Percentiles rank a stretch among this genome's conserved stretches.
Conservation (phyloP, 495 filamentous ascomycete genomes). For the Lophiotrema nucula region DNA sequence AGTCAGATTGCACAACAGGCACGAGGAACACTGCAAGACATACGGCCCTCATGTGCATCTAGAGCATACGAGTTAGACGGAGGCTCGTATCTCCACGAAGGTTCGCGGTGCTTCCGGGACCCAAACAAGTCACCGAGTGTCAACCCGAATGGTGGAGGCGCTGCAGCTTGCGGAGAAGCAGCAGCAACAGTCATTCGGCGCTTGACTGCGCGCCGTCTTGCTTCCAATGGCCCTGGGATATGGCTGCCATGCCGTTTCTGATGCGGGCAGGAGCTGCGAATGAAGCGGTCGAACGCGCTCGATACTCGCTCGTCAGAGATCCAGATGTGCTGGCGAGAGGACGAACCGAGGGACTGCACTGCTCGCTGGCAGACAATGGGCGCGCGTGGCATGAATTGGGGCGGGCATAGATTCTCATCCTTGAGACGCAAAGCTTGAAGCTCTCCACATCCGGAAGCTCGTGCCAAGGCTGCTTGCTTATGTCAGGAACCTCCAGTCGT, state of each 20-base stretch:
- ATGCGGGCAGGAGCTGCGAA: slow-evolving; percentile 2
- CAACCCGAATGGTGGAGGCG: slow-evolving; percentile 1
- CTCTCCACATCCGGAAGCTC: neutral
- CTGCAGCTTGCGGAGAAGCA: neutral
- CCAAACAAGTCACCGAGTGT: slow-evolving; percentile 23
- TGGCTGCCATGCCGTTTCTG: slow-evolving; percentile 35
- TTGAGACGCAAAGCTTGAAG: neutral
- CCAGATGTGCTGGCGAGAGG: slow-evolving; percentile 22
- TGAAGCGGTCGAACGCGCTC: slow-evolving; percentile 14
- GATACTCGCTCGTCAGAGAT: slow-evolving; percentile 28
- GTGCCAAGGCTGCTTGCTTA: neutral
- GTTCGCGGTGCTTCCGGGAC: neutral
- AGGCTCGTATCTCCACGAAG: slow-evolving; percentile 31
- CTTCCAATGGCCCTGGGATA: slow-evolving; percentile 38
- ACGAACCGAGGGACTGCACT: slow-evolving; percentile 14
- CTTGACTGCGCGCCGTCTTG: slow-evolving; percentile 24
- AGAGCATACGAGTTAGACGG: no score
- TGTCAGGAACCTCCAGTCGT: no score
- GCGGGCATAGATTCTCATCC: slow-evolving; percentile 4
- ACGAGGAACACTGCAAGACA: no score
- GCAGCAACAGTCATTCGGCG: slow-evolving; percentile 25
- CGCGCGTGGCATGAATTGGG: slow-evolving; percentile 28
- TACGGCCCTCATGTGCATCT: no score
- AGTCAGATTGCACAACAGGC: no score
- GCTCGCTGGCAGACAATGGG: slow-evolving; percentile 32